These are phyloP conservation scores for Calonectria crousiana DNA, from an alignment of 2,329 filamentous ascomycete species.

Conservation along the genomic window DNA sequence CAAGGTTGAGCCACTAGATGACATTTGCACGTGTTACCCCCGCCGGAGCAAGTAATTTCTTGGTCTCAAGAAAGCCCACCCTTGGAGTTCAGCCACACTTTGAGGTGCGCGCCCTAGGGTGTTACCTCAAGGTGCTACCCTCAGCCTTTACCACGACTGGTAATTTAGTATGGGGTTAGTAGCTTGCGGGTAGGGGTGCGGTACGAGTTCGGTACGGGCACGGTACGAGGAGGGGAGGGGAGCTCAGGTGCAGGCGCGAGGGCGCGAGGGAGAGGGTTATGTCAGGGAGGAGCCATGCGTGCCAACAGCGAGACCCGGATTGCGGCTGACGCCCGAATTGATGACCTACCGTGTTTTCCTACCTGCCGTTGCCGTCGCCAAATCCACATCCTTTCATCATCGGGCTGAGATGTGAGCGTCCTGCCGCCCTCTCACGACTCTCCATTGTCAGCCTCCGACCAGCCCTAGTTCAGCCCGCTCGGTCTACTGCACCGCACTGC, in stretches of 20 bases:
- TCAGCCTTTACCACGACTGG: conserved; percentile 5
- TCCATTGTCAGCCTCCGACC: conserved; percentile 9
- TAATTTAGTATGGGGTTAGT: conserved; percentile 12
- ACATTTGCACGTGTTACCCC: conserved; percentile 17
- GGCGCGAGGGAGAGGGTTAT: conserved; percentile 5
- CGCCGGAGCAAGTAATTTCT: conserved; percentile 2
- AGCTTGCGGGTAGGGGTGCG: conserved; percentile 8
- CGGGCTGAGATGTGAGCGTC: conserved; percentile 26
- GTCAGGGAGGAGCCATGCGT: conserved; percentile 13
- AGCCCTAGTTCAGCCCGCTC: conserved; percentile 11
- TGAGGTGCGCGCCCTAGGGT: not conserved
- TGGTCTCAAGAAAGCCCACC: conserved; percentile 7
- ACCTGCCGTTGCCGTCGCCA: conserved; percentile 9
- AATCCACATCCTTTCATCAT: conserved; percentile 12
- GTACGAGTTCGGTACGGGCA: conserved; percentile 1
- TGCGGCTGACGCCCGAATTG: conserved; percentile 19
- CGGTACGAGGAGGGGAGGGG: conserved; percentile 4
- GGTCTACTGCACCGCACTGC: conserved; percentile 6
- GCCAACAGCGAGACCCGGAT: conserved; percentile 11
- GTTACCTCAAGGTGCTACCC: not conserved
- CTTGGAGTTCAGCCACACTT: conserved; percentile 15
- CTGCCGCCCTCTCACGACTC: conserved; percentile 10
- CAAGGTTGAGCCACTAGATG: conserved; percentile 2
- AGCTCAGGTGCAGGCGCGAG: conserved; percentile 10
- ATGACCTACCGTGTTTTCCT: conserved; percentile 13